Base-by-base conservation (phyloP, 805 yeast genomes). In the Priceomyces melissophilus region DNA sequence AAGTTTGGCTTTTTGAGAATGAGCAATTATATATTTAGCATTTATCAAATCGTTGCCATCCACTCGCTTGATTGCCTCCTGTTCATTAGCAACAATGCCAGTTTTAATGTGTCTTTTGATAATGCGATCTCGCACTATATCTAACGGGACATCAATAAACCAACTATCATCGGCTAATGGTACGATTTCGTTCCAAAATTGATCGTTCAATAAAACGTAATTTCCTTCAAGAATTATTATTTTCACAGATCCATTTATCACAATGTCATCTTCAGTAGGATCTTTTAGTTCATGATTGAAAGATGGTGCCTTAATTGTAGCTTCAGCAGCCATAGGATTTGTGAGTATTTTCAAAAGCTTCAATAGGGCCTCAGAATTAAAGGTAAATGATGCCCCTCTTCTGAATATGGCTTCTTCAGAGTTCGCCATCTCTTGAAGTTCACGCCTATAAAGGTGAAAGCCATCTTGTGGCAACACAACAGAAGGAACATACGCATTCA, bases 381-480 rank as follows among this genome's bases (percentile, higher is more conserved):
- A 91, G 0, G 97, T 89, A 50, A 72, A 78, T 2, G 96, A 95
- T 0, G 96, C 84, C 0, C 97, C 97, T 37, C 97, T 72, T 45
- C 87, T 69, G 20, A 63, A 58, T 25, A 79, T 62, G 0, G 95
- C 91, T 27, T 62, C 66, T 9, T 57, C 67, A 0, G 87, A 72
- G 48, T 87, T 77, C 8, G 67, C 61, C 54, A 85, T 73, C 31
- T 46, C 27, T 9, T 52, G 49, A 35, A 68, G 51, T 42, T 67
- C 62, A 8, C 39, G 27, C 27, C 73, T 44, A 43, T 60, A 64
- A 23, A 56, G 56, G 42, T 68, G 74, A 47, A 44, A 69, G 10
- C 74, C 74, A 53, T 69, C 74, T 46, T 66, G 72, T 8, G 72
- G 67, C 17, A 69, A 46, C 10, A 58, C 54, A 17, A 41, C 47